A percentile compares a stretch with the other conserved stretches of the same genome.
These are phyloP conservation scores for Cyanidium caldarium DNA, from an alignment of 23 red algal genomes.

Conservation along the genomic window DNA sequence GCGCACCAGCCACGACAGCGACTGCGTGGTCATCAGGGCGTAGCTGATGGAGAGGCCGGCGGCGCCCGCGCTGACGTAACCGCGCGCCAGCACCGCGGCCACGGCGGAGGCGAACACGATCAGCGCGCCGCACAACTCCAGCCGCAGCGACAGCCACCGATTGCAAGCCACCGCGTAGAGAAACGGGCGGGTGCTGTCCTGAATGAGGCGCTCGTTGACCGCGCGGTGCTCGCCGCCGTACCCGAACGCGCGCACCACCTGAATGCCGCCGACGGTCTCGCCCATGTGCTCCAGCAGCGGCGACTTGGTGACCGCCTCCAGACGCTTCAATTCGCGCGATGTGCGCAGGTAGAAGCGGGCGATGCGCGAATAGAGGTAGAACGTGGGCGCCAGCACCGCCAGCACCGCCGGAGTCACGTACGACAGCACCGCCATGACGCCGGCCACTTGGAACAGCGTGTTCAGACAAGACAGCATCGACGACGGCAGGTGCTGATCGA, in stretches of 20 bases:
- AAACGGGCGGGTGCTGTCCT: constrained; percentile 9
- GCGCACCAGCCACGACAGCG: constrained; percentile 59
- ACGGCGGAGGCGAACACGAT: background rate
- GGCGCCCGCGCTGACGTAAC: constrained; percentile 25
- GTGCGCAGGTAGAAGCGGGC: constrained; percentile 10
- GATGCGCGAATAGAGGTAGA: constrained; percentile 8
- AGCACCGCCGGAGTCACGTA: constrained; percentile 10
- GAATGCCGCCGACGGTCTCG: constrained; percentile 16
- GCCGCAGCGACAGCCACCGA: constrained; percentile 26
- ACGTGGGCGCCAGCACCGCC: constrained; percentile 8
- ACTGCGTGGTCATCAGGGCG: constrained; percentile 31
- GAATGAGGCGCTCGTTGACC: background rate
- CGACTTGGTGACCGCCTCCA: constrained; percentile 15
- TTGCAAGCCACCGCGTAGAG: constrained; percentile 22
- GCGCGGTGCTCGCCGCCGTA: background rate
- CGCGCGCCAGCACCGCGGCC: constrained; percentile 10
- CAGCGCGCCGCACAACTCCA: background rate
- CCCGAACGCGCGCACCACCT: constrained; percentile 17
- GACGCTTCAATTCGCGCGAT: constrained; percentile 20
- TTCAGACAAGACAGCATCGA: constrained; percentile 10
- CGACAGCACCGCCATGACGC: background rate
- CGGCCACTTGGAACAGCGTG: constrained; percentile 10
- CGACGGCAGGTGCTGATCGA: constrained; percentile 26
- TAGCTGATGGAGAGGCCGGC: constrained; percentile 73
- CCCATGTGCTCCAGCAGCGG: constrained; percentile 28